Evolutionary conservation across 2,329 filamentous ascomycete genomes (phyloP).

Genomic region (Alternaria sp.): DNA sequence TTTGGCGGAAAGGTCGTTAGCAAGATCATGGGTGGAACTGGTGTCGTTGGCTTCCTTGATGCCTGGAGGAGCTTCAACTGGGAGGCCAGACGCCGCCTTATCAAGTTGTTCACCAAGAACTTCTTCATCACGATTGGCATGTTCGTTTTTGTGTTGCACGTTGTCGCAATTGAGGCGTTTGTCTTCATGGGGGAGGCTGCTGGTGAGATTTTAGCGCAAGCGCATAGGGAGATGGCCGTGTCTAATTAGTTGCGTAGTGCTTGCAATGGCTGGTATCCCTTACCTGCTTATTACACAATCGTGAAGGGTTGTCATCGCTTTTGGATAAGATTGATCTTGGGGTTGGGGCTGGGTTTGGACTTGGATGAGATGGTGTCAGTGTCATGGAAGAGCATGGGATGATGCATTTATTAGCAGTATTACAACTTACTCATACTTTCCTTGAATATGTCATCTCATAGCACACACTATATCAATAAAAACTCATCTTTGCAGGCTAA

Average conservation of each 20-base stretch:
- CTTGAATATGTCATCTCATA: not conserved
- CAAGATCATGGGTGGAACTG: conserved; percentile 75
- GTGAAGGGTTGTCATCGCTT: not conserved
- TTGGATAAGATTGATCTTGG: not conserved
- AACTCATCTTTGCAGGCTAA: not conserved
- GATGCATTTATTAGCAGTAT: not conserved
- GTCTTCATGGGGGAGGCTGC: conserved; percentile 56
- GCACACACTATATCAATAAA: not conserved
- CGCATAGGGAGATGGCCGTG: conserved; percentile 23
- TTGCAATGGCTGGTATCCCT: not conserved
- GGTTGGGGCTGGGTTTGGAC: not conserved
- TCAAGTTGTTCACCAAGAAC: conserved; percentile 80
- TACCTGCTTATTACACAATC: not conserved
- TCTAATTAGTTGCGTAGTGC: not conserved
- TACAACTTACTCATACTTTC: not conserved
- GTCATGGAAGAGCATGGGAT: not conserved
- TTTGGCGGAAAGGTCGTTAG: conserved; percentile 81
- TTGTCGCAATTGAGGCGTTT: conserved; percentile 64
- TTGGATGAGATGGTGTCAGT: not conserved
- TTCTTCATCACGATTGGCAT: conserved; percentile 62
- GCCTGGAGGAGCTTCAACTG: conserved; percentile 83
- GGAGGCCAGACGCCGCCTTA: conserved; percentile 74
- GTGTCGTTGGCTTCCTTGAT: conserved; percentile 75
- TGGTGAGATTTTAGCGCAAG: conserved; percentile 30
- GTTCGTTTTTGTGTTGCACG: conserved; percentile 57